Evolutionary conservation across 208 protist species (phyloP).

Genomic region (Leishmania turanica): DNA sequence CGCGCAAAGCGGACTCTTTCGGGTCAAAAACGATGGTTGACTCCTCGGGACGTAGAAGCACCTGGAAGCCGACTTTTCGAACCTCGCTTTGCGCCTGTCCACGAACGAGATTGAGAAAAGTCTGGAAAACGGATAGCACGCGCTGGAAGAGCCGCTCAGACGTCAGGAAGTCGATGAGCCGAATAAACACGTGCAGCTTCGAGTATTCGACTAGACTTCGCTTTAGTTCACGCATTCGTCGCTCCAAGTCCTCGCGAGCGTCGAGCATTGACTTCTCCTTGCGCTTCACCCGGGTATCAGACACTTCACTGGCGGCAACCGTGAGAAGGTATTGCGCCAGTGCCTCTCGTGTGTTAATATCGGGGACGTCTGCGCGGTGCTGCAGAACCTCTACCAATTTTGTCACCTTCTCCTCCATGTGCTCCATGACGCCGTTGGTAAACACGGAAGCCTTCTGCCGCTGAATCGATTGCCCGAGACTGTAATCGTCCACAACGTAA

Average conservation of each 20-base stretch:
- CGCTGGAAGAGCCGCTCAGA: constrained; percentile 87
- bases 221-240: constrained; percentile 88
- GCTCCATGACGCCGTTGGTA: constrained; percentile 70
- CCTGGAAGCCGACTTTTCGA: constrained; percentile 88
- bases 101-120: constrained; percentile 73
- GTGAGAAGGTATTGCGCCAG: constrained; percentile 92
- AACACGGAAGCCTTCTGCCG: constrained; percentile 60
- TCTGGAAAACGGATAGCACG: constrained; percentile 64
- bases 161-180: constrained; percentile 86
- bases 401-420: constrained; percentile 80
- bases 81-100: constrained; percentile 66
- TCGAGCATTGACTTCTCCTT: constrained; percentile 94
- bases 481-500: constrained; percentile 90
- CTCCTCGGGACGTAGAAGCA: constrained; percentile 74
- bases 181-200: constrained; percentile 89
- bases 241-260: constrained; percentile 81
- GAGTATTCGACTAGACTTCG: constrained; percentile 92
- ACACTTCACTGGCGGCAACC: constrained; percentile 44
- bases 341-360: constrained; percentile 91
- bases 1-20: constrained; percentile 52
- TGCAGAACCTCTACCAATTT: constrained; percentile 86
- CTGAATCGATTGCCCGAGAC: constrained; percentile 63
- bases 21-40: constrained; percentile 81
- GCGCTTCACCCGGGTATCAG: constrained; percentile 43
- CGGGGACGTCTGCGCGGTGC: constrained; percentile 87